Evolutionary conservation across 495 filamentous ascomycete species (phyloP).

Genomic region (Aspergillus sclerotiicarbonarius): DNA sequence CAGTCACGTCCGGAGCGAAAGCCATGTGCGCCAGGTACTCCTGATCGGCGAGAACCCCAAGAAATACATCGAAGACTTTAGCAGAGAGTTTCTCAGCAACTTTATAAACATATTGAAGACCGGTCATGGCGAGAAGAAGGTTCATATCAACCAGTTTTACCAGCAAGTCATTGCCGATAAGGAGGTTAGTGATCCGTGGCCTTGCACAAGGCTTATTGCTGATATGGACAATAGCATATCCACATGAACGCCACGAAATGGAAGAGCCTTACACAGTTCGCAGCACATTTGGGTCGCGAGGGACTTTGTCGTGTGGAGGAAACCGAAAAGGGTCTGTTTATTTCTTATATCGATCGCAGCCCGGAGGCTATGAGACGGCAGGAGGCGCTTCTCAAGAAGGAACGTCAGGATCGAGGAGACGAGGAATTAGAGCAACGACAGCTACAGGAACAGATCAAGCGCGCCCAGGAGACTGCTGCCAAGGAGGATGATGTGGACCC

Average conservation of each 20-base stretch:
- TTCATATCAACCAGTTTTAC: conserved; percentile 89
- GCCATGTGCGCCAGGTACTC: conserved; percentile 82
- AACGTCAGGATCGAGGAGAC: conserved; percentile 82
- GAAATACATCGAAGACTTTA: conserved; percentile 74
- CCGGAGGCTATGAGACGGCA: conserved; percentile 76
- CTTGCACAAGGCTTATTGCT: conserved; percentile 1
- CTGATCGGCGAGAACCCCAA: conserved; percentile 80
- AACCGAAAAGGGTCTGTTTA: conserved; percentile 77
- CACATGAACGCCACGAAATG: conserved; percentile 94
- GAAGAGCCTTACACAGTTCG: conserved; percentile 83
- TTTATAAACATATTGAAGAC: conserved; percentile 76
- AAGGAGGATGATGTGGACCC: conserved; percentile 44
- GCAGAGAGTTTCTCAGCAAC: conserved; percentile 71
- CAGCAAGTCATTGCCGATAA: conserved; percentile 63
- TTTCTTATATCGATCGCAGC: conserved; percentile 88
- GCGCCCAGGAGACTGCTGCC: conserved; percentile 55
- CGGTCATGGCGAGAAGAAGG: conserved; percentile 78
- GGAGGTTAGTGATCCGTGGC: conserved; percentile 17
- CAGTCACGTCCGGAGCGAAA: conserved; percentile 73
- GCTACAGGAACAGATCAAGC: conserved; percentile 75
- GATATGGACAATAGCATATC: conserved; percentile 62
- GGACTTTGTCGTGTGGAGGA: conserved; percentile 86
- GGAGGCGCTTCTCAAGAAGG: conserved; percentile 78
- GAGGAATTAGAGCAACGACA: conserved; percentile 81
- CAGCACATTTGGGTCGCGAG: conserved; percentile 76